Percentiles rank a stretch among this genome's conserved stretches.
These are phyloP conservation scores for Fusarium austroafricanum DNA, from an alignment of 2,329 filamentous ascomycete genomes.

Conservation along the genomic window DNA sequence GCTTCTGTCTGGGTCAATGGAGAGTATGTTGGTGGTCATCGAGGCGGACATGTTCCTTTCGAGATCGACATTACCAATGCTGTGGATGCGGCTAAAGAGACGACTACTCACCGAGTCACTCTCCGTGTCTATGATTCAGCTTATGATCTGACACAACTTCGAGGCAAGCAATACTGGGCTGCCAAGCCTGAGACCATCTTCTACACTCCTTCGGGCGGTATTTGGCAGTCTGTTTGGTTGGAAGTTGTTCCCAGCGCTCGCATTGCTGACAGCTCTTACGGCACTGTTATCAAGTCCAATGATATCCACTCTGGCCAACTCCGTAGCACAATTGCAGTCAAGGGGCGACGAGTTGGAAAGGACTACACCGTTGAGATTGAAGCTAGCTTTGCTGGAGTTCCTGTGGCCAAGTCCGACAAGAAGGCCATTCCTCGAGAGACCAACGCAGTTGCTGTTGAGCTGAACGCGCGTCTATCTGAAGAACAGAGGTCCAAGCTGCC, in stretches of 20 bases:
- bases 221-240: conserved; percentile 69
- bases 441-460: conserved; percentile 59
- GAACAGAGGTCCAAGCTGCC: conserved; percentile 56
- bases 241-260: conserved; percentile 65
- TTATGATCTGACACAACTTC: conserved; percentile 71
- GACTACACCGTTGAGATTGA: conserved; percentile 64
- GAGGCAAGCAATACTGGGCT: conserved; percentile 76
- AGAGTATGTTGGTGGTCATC: conserved; percentile 63
- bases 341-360: conserved; percentile 60
- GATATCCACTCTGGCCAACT: conserved; percentile 65
- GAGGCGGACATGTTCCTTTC: conserved; percentile 70
- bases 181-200: conserved; percentile 70
- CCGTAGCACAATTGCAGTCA: conserved; percentile 61
- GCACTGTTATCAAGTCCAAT: conserved; percentile 67
- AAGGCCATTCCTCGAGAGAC: conserved; percentile 61
- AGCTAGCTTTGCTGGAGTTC: conserved; percentile 61
- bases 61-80: conserved; percentile 68
- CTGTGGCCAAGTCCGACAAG: conserved; percentile 57
- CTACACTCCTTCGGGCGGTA: conserved; percentile 67
- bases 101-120: conserved; percentile 57
- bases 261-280: conserved; percentile 66
- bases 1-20: conserved; percentile 68
- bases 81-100: conserved; percentile 43
- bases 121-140: conserved; percentile 73
- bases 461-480: conserved; percentile 61